phyloP scores from a whole-genome alignment of 78 protist genomes.

The Chrysochromulina parva region DNA sequence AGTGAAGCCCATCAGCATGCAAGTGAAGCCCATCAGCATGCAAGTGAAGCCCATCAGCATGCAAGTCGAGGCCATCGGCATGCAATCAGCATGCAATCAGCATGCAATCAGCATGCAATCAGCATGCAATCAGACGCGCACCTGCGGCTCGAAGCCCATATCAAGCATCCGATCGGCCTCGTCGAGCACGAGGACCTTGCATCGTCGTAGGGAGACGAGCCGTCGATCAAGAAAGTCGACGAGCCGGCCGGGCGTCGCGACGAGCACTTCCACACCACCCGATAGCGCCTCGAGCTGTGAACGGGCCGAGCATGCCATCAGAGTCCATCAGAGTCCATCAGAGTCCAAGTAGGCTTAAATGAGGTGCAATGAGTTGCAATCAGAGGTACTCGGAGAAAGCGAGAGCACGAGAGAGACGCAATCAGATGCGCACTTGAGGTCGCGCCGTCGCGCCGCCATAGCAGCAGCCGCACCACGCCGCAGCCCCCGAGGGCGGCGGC shows the following conservation, averaged over 20 bases:
- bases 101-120: background rate
- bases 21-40: too few species aligned
- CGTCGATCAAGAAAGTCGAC: slow-evolving; percentile 60
- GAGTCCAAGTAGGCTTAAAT: too few species aligned
- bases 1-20: too few species aligned
- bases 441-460: slow-evolving; percentile 94
- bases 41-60: too few species aligned
- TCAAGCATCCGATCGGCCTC: slow-evolving; percentile 84
- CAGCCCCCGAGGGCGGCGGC: too few species aligned
- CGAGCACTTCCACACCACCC: slow-evolving; percentile 78
- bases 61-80: background rate
- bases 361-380: too few species aligned
- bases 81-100: background rate
- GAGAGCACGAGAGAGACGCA: too few species aligned
- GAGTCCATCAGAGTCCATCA: too few species aligned
- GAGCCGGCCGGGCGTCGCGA: slow-evolving; percentile 87
- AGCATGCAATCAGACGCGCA: too few species aligned
- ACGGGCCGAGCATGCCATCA: too few species aligned
- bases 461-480: slow-evolving; percentile 53
- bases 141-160: background rate
- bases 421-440: background rate
- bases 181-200: slow-evolving; percentile 71
- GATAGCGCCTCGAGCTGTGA: slow-evolving; percentile 37
- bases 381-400: too few species aligned
- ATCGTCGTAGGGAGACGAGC: background rate